Conservation (phyloP, 192 early-diverging fungal species). For the Linnemannia elongata region DNA sequence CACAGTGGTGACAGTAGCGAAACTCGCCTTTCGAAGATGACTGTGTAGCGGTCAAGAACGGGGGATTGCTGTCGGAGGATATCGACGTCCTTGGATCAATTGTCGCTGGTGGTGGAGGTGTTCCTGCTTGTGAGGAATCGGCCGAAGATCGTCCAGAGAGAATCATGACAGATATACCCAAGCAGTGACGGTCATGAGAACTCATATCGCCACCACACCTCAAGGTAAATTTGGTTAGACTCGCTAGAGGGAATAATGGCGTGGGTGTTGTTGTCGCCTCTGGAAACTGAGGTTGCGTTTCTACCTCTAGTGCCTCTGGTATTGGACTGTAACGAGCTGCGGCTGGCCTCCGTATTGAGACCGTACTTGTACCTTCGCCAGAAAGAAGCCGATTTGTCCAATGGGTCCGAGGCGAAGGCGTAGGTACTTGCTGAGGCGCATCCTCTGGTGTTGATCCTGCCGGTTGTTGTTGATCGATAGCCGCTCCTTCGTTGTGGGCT, state of each 20-base stretch:
- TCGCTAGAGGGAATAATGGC: constrained; percentile 15
- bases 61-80: neutral
- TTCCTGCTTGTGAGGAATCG: neutral
- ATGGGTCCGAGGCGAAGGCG: neutral
- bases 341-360: neutral
- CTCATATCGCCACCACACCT: constrained; percentile 28
- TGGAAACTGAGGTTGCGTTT: neutral
- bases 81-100: neutral
- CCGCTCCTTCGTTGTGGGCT: neutral
- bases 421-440: neutral
- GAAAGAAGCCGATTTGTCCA: neutral
- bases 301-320: neutral
- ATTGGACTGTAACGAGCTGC: neutral
- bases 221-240: constrained; percentile 20
- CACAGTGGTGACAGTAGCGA: constrained; percentile 39
- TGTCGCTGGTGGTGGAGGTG: neutral
- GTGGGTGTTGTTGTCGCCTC: neutral
- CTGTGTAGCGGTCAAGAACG: neutral
- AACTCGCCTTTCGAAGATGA: constrained; percentile 1
- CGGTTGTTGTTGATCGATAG: neutral
- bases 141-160: constrained; percentile 31
- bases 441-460: neutral
- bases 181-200: constrained; percentile 26
- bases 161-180: constrained; percentile 20
- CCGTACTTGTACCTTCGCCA: neutral